These are phyloP conservation scores for Ceratocystis alfenasii DNA, from an alignment of 2,329 filamentous ascomycete species.

Conservation along the genomic window DNA sequence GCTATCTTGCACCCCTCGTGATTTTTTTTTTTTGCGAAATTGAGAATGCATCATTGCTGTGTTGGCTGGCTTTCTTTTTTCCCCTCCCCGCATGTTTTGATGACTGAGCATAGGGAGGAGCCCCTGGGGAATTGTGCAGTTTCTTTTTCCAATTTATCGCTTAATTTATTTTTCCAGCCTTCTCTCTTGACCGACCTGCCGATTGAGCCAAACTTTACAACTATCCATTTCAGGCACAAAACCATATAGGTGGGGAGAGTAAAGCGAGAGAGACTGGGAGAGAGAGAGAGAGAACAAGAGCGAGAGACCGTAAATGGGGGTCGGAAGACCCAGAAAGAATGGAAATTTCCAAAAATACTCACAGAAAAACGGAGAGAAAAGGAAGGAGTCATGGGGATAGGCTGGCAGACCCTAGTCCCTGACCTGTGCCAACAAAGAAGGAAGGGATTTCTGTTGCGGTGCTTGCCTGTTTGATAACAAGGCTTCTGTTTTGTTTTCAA, in stretches of 20 bases:
- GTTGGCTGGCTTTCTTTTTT: neutral
- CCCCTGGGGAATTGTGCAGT: neutral
- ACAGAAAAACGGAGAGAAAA: neutral
- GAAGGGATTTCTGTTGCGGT: neutral
- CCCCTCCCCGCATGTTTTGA: neutral
- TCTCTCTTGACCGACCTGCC: neutral
- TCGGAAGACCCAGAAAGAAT: neutral
- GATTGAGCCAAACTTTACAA: neutral
- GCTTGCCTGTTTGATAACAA: neutral
- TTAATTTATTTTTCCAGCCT: constrained; percentile 4
- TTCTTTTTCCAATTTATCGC: neutral
- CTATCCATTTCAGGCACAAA: neutral
- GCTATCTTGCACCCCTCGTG: too few relatives aligned
- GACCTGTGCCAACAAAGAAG: constrained; percentile 1
- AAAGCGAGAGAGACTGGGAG: neutral
- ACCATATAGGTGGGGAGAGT: neutral
- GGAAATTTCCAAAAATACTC: neutral
- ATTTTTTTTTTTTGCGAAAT: neutral
- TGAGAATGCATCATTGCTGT: neutral
- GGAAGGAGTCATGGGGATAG: neutral
- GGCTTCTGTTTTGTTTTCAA: neutral
- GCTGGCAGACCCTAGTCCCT: neutral
- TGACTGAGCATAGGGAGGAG: neutral
- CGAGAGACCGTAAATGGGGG: neutral
- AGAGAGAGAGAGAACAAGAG: neutral